A percentile compares a stretch with the other conserved stretches of the same genome.
Conservation (phyloP, 495 filamentous ascomycete species). For the Penicillium soppii region DNA sequence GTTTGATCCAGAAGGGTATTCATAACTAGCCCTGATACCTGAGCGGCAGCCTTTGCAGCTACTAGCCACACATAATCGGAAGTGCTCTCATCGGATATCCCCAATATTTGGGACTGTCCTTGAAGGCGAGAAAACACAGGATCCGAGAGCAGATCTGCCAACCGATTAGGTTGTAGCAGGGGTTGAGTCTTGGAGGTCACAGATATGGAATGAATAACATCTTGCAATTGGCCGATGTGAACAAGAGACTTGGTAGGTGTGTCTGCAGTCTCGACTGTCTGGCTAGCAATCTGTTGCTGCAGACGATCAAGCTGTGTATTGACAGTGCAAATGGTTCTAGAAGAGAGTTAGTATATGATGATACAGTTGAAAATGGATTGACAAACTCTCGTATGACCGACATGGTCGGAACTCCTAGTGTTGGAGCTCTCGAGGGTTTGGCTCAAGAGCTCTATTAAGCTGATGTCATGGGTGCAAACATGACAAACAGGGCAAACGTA, state of each 20-base stretch:
- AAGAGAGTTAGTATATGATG: not conserved
- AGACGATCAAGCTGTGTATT: slow-evolving; percentile 80
- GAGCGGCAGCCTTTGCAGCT: slow-evolving; percentile 79
- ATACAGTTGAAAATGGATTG: not conserved
- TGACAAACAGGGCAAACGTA: not conserved
- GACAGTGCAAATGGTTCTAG: slow-evolving; percentile 74
- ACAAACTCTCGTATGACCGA: slow-evolving; percentile 10
- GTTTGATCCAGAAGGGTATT: slow-evolving; percentile 73
- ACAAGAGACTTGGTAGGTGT: slow-evolving; percentile 3
- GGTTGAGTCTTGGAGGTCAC: slow-evolving; percentile 57
- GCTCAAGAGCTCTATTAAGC: too few relatives aligned
- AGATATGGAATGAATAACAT: slow-evolving; percentile 66
- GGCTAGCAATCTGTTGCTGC: slow-evolving; percentile 45
- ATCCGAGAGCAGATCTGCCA: slow-evolving; percentile 59
- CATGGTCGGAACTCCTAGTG: too few relatives aligned
- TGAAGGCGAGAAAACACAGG: slow-evolving; percentile 41
- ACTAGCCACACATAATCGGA: slow-evolving; percentile 84
- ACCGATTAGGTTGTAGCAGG: slow-evolving; percentile 48
- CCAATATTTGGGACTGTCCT: slow-evolving; percentile 17
- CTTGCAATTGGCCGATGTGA: slow-evolving; percentile 49
- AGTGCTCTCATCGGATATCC: slow-evolving; percentile 47
- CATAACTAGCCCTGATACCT: slow-evolving; percentile 76
- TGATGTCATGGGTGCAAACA: slow-evolving; percentile 14
- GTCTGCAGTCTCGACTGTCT: slow-evolving; percentile 22
- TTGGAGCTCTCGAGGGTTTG: too few relatives aligned